Conservation (phyloP, 768 basidiomycete genomes). For the Boletus vinaceobasis region DNA sequence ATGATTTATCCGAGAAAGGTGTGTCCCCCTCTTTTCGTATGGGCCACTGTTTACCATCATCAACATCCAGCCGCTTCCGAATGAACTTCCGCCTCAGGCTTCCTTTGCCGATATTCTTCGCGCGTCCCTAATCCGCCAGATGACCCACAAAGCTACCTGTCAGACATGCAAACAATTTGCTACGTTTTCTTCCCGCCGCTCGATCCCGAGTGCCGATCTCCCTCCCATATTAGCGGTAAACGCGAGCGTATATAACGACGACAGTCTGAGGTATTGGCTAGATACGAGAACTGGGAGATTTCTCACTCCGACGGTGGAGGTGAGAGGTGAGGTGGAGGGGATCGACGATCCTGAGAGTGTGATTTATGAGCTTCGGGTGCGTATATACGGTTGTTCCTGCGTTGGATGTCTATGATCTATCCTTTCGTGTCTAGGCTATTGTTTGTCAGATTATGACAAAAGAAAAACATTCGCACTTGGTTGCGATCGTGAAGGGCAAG, state of each 20-base stretch:
- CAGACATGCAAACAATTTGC: conserved; percentile 76
- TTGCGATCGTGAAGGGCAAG: conserved; percentile 80
- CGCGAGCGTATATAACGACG: conserved; percentile 74
- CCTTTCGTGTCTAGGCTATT: conserved; percentile 53
- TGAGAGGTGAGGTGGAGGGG: conserved; percentile 60
- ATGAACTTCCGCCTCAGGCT: conserved; percentile 36
- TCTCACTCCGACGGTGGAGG: conserved; percentile 51
- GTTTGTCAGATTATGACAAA: conserved; percentile 77
- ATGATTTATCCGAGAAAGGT: conserved; percentile 86
- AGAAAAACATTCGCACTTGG: conserved; percentile 74
- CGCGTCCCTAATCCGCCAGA: conserved; percentile 75
- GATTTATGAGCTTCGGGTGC: conserved; percentile 71
- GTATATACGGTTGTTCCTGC: conserved; percentile 22
- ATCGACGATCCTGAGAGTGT: conserved; percentile 53
- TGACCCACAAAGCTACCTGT: conserved; percentile 84
- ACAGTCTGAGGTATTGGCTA: conserved; percentile 71
- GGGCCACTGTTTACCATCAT: neutral
- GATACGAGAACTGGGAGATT: conserved; percentile 50
- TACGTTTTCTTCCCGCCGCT: conserved; percentile 67
- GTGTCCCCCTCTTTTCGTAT: conserved; percentile 7
- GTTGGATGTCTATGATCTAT: neutral
- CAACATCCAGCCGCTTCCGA: conserved; percentile 30
- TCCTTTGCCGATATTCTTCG: conserved; percentile 70
- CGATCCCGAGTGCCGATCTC: conserved; percentile 58
- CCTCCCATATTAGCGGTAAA: conserved; percentile 88